These are phyloP conservation scores for Takashimella koratensis DNA, from an alignment of 1,284 basidiomycete genomes.

Conservation along the genomic window DNA sequence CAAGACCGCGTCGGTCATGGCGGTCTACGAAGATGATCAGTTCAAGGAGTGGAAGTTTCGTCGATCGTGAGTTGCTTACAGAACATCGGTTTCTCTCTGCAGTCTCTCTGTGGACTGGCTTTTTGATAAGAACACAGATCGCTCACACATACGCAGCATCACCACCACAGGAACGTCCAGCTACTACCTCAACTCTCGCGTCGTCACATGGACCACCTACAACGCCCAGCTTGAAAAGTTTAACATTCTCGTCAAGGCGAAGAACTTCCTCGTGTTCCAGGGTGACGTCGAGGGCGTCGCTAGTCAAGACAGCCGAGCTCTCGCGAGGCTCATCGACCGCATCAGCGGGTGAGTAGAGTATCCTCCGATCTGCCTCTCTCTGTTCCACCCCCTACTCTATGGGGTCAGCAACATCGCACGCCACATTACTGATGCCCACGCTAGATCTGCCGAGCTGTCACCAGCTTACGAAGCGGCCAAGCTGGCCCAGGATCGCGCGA, in stretches of 20 bases:
- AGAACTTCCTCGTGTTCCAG: slow-evolving; percentile 99
- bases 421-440: too few relatives aligned
- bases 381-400: too few relatives aligned
- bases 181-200: slow-evolving; percentile 75
- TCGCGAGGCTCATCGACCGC: slow-evolving; percentile 88
- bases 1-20: slow-evolving; percentile 89
- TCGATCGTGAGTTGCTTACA: slow-evolving; percentile 79
- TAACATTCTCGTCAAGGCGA: slow-evolving; percentile 97
- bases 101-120: neutral
- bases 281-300: slow-evolving; percentile 98
- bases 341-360: slow-evolving; percentile 77
- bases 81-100: neutral
- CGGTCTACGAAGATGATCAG: slow-evolving; percentile 74
- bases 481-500: slow-evolving; percentile 79
- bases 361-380: too few relatives aligned
- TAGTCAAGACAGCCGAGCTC: slow-evolving; percentile 85
- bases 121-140: neutral
- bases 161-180: slow-evolving; percentile 79
- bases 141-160: slow-evolving; percentile 58
- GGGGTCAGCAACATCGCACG: too few relatives aligned
- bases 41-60: slow-evolving; percentile 85
- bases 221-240: slow-evolving; percentile 78
- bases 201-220: slow-evolving; percentile 78
- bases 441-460: slow-evolving; percentile 76
- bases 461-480: slow-evolving; percentile 86